phyloP scores from a whole-genome alignment of 176 grass and related monocot species.

The Secale cereale region DNA sequence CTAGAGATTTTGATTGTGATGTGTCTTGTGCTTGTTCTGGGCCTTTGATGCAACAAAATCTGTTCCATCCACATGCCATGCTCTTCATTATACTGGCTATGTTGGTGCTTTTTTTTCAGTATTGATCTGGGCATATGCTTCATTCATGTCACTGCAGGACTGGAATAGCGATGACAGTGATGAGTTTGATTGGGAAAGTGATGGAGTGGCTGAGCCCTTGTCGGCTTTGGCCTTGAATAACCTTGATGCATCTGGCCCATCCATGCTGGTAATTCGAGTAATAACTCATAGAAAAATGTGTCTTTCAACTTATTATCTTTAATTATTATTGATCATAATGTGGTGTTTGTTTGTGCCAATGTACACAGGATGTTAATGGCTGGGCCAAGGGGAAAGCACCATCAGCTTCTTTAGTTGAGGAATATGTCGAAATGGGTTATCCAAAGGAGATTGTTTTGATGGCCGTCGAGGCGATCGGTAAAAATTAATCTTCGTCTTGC shows the following conservation, averaged over 20 bases:
- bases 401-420: conserved; percentile 12
- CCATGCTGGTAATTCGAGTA: conserved; percentile 10
- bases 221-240: background rate
- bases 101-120: background rate
- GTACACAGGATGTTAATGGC: conserved; percentile 26
- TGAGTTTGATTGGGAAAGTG: conserved; percentile 25
- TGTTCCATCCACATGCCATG: background rate
- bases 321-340: conserved; percentile 12
- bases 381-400: conserved; percentile 1
- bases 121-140: background rate
- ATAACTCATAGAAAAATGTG: background rate
- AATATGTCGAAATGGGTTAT: conserved; percentile 51
- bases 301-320: background rate
- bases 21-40: background rate
- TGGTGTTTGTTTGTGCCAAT: conserved; percentile 13
- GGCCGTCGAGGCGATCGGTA: background rate
- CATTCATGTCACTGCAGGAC: conserved; percentile 33
- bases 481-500: background rate
- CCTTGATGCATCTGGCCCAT: background rate
- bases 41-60: background rate
- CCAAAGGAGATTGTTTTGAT: conserved; percentile 29
- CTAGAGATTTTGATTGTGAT: background rate
- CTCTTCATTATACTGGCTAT: background rate
- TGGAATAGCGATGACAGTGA: conserved; percentile 26
- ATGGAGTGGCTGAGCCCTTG: background rate